A percentile compares a stretch with the other conserved stretches of the same genome.
phyloP scores from a whole-genome alignment of 805 yeast species.

The Wickerhamiella siamensis region DNA sequence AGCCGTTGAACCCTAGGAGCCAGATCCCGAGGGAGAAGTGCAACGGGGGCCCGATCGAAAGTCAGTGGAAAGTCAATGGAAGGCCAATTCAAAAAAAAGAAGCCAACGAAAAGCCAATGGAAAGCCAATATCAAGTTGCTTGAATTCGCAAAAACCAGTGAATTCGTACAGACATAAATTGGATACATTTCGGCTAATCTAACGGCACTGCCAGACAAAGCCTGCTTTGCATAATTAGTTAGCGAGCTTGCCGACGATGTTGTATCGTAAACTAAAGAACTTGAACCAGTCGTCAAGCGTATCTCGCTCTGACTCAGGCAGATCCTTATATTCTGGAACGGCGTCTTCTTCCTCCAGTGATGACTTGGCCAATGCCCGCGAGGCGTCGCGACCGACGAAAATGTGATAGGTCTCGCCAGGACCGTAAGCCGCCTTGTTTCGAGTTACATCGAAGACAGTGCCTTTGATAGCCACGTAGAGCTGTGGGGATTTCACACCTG shows the following conservation, averaged over 20 bases:
- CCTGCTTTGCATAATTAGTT: too few relatives aligned
- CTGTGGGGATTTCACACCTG: constrained; percentile 30
- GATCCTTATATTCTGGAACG: constrained; percentile 24
- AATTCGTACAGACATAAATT: too few relatives aligned
- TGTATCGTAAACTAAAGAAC: constrained; percentile 43
- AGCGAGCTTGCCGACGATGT: constrained; percentile 28
- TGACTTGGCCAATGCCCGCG: constrained; percentile 61
- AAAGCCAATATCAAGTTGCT: too few relatives aligned
- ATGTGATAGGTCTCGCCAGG: constrained; percentile 60
- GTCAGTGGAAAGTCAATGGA: too few relatives aligned
- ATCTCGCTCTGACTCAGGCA: constrained; percentile 44
- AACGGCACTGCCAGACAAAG: too few relatives aligned
- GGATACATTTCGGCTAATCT: too few relatives aligned
- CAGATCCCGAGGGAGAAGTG: too few relatives aligned
- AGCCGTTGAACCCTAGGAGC: too few relatives aligned
- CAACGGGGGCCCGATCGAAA: too few relatives aligned
- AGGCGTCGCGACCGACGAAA: constrained; percentile 64
- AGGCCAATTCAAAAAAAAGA: too few relatives aligned
- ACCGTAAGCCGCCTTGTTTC: constrained; percentile 55
- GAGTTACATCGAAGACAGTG: constrained; percentile 60
- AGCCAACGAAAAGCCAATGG: too few relatives aligned
- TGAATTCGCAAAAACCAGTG: too few relatives aligned
- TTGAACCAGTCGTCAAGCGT: constrained; percentile 64
- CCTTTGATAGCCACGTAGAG: constrained; percentile 69
- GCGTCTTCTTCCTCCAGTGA: constrained; percentile 42